A percentile compares a stretch with the other conserved stretches of the same genome.
These are phyloP conservation scores for Mortierella polycephala DNA, from an alignment of 371 early-diverging fungal genomes.

Conservation along the genomic window DNA sequence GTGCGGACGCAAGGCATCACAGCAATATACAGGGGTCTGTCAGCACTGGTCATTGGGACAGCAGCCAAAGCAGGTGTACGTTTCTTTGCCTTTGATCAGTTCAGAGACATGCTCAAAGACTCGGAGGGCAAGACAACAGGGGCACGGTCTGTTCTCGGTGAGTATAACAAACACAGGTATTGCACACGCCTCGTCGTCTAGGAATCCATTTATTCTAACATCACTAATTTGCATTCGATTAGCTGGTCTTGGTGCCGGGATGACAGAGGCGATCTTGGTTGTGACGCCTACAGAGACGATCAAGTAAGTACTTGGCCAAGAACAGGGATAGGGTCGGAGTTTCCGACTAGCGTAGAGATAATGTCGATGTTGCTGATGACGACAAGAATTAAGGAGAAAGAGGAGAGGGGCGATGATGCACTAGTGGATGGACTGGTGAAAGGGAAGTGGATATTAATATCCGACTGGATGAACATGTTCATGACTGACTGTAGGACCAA, in stretches of 20 bases:
- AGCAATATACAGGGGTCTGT: constrained; percentile 84
- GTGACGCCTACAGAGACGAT: constrained; percentile 95
- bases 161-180: not conserved
- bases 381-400: not conserved
- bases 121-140: constrained; percentile 76
- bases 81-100: constrained; percentile 89
- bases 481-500: constrained; percentile 68
- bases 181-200: too few relatives aligned
- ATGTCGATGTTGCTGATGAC: not conserved
- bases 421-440: not conserved
- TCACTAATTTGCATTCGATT: constrained; percentile 9
- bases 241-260: constrained; percentile 92
- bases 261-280: constrained; percentile 85
- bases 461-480: not conserved
- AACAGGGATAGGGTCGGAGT: not conserved
- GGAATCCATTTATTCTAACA: not conserved
- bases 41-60: constrained; percentile 90
- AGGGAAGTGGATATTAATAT: not conserved
- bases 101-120: constrained; percentile 78
- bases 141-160: constrained; percentile 68
- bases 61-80: constrained; percentile 92
- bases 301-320: constrained; percentile 64
- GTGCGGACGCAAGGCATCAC: constrained; percentile 73
- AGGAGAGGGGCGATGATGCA: not conserved
- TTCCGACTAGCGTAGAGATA: not conserved